Base-by-base conservation (phyloP, 192 early-diverging fungal species). In the Entophlyctis helioformis region DNA sequence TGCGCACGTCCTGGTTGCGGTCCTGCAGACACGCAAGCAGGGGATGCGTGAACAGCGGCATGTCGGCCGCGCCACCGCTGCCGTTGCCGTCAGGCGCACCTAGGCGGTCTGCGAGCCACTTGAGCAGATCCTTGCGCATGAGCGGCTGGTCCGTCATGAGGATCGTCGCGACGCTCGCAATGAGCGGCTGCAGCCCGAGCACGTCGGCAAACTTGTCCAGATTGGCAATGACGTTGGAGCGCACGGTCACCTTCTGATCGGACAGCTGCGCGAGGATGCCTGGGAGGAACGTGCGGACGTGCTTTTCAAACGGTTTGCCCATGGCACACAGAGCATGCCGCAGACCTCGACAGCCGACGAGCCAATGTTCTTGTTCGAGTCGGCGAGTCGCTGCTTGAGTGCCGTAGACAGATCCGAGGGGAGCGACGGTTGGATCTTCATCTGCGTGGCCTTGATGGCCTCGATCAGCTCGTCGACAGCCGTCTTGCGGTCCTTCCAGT, bases 401-500 rank as follows among this genome's bases (percentile, higher is more conserved):
- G 86, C 80, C 0, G 80, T 53, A 6, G 81, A 62, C 44, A 98
- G 68, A 18, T 96, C 91, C 12, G 39, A 39, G 1, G 15, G 26
- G n/a, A 94, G 48, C 39, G 76, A 85, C 3, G 87, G 85, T 45
- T 85, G 79, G 20, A 95, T 81, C 6, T 85, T 70, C 42, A 87
- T 81, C 59, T 89, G 87, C 21, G 87, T 73, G 7, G 63, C 60
- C 26, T 84, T 78, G 22, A 98, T 54, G 31, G 90, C 79, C 1
- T 53, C 74, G 19, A 74, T 62, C 8, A 96, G 69, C 51, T 85
- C 78, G 7, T 96, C 93, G 40, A 98, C 53, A 1, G 67, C 96
- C 31, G 86, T 90, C 55, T 96, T 93, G 38, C 96, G 79, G 31
- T 79, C 66, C 59, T 91, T 93, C 96, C 96, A 98, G 42, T 89